Conservation (phyloP, 345 rosid species). For the Physaria fendleri region DNA sequence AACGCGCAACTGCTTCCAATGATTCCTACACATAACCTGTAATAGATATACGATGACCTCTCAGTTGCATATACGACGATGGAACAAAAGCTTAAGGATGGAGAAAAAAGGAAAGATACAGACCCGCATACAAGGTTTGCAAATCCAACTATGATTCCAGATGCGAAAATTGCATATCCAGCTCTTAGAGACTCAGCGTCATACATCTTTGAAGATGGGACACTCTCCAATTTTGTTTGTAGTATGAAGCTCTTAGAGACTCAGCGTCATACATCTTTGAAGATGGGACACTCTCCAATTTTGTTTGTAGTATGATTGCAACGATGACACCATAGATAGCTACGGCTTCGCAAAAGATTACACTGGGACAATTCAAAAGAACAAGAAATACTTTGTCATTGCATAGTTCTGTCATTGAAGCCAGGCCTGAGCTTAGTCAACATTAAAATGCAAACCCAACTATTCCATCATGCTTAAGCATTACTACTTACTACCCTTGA, state of each 20-base stretch:
- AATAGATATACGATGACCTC: too few relatives aligned
- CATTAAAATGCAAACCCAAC: background rate
- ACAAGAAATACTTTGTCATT: background rate
- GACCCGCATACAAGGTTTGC: conserved; percentile 98
- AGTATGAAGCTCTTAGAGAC: conserved; percentile 79
- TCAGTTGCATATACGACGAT: too few relatives aligned
- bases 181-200: conserved; percentile 89
- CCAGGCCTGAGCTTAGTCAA: background rate
- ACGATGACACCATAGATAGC: conserved; percentile 97
- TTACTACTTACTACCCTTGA: background rate
- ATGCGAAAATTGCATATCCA: conserved; percentile 96
- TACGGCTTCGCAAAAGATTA: conserved; percentile 94
- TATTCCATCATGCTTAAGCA: background rate
- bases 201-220: conserved; percentile 47
- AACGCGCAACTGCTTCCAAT: conserved; percentile 94
- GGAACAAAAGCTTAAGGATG: background rate
- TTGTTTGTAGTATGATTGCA: conserved; percentile 90
- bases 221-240: conserved; percentile 93
- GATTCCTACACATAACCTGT: conserved; percentile 84
- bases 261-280: conserved; percentile 57
- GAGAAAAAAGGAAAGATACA: conserved; percentile 19
- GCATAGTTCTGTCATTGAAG: background rate
- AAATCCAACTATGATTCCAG: conserved; percentile 96
- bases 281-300: conserved; percentile 78
- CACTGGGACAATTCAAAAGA: conserved; percentile 38